Conservation (phyloP, 2,329 filamentous ascomycete species). For the Phoma sp. region DNA sequence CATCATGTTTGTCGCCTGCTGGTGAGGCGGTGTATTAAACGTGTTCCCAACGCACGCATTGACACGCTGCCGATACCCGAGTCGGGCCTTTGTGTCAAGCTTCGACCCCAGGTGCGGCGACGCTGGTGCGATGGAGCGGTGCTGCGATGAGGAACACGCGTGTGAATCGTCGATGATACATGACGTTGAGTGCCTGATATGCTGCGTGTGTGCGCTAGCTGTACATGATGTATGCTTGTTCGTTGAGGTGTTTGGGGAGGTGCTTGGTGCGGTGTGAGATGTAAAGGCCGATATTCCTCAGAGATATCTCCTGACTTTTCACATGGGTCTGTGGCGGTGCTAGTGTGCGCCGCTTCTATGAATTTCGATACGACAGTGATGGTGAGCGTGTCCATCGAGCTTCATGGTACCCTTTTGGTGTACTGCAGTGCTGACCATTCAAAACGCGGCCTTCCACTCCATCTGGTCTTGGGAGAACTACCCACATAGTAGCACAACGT, state of each 20-base stretch:
- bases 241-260: not conserved
- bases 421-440: too few relatives aligned
- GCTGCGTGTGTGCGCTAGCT: not conserved
- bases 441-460: too few relatives aligned
- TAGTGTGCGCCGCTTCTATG: not conserved
- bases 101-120: not conserved
- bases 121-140: not conserved
- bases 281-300: conserved; percentile 6
- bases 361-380: not conserved
- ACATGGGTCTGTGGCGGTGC: not conserved
- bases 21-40: conserved; percentile 6
- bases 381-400: not conserved
- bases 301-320: not conserved
- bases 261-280: not conserved
- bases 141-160: conserved; percentile 1
- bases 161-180: not conserved
- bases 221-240: not conserved
- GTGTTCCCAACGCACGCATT: conserved; percentile 12
- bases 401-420: not conserved
- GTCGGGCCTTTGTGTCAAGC: conserved; percentile 13
- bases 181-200: not conserved
- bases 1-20: not conserved
- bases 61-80: conserved; percentile 10
- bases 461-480: too few relatives aligned
- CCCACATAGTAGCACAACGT: not conserved